These are phyloP conservation scores for Lasiodiplodia hormozganensis DNA, from an alignment of 2,329 filamentous ascomycete genomes.

Conservation along the genomic window DNA sequence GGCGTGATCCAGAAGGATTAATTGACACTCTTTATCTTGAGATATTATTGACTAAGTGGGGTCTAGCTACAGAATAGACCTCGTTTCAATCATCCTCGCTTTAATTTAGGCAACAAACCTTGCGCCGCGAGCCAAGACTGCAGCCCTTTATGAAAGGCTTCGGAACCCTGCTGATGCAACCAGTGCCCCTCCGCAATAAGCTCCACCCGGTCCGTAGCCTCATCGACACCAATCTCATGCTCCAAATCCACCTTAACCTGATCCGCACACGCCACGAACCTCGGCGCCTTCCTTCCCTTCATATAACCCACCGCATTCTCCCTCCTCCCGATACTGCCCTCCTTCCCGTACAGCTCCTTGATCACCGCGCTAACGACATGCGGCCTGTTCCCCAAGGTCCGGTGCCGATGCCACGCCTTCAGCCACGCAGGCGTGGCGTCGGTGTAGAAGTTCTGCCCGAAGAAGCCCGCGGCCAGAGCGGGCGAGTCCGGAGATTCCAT, in stretches of 20 bases:
- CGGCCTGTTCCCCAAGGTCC: conserved; percentile 28
- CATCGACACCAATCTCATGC: conserved; percentile 29
- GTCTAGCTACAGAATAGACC: no score
- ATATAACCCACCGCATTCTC: conserved; percentile 31
- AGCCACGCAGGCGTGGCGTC: conserved; percentile 31
- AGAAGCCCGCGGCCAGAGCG: neutral
- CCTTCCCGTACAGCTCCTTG: conserved; percentile 21
- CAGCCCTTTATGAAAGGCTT: conserved; percentile 33
- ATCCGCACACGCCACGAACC: conserved; percentile 31
- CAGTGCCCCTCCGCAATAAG: conserved; percentile 34
- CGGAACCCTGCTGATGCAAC: conserved; percentile 32
- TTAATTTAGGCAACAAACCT: neutral
- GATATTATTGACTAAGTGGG: no score
- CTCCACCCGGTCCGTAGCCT: conserved; percentile 30
- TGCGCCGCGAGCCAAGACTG: conserved; percentile 32
- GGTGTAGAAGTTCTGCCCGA: conserved; percentile 5
- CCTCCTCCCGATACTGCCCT: conserved; percentile 27
- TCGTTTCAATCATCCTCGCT: no score
- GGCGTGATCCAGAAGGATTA: no score
- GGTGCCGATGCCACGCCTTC: conserved; percentile 33
- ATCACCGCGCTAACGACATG: conserved; percentile 30
- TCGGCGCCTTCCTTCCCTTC: conserved; percentile 29
- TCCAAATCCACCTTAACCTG: conserved; percentile 32
- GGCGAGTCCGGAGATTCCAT: neutral
- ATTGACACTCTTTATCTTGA: no score